A percentile compares a stretch with the other conserved stretches of the same genome.
Conservation (phyloP, 768 basidiomycete species). For the Leucosporidium creatinivorum region DNA sequence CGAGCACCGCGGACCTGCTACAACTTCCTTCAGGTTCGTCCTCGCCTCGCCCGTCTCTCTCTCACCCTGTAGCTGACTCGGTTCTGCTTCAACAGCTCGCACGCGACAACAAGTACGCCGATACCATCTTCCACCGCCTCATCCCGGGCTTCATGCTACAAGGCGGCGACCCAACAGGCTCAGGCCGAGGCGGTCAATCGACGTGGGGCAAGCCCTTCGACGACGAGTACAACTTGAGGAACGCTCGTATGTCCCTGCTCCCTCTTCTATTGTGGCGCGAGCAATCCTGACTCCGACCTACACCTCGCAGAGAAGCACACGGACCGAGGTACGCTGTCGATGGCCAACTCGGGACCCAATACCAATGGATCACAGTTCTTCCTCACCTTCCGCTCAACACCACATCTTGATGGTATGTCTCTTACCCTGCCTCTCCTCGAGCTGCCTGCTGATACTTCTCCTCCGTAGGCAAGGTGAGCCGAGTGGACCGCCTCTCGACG, state of each 20-base stretch:
- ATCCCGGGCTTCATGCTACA: slow-evolving; percentile 98
- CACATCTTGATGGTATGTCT: slow-evolving; percentile 63
- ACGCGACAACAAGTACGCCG: slow-evolving; percentile 77
- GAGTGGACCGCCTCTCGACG: too few species aligned
- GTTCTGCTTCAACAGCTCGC: slow-evolving; percentile 51
- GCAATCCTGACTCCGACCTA: background rate
- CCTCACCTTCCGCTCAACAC: slow-evolving; percentile 72
- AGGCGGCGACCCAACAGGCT: slow-evolving; percentile 95
- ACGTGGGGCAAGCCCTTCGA: slow-evolving; percentile 94
- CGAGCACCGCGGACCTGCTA: slow-evolving; percentile 98
- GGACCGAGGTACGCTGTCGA: slow-evolving; percentile 71
- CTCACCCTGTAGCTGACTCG: background rate
- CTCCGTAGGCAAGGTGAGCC: background rate
- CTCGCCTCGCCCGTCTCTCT: too few species aligned
- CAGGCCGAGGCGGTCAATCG: slow-evolving; percentile 84
- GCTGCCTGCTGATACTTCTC: background rate
- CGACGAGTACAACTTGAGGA: slow-evolving; percentile 83
- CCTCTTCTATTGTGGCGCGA: background rate
- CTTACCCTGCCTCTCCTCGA: background rate
- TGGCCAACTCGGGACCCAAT: slow-evolving; percentile 90
- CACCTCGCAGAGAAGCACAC: slow-evolving; percentile 41
- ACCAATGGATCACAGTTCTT: slow-evolving; percentile 91
- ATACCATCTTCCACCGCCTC: slow-evolving; percentile 81
- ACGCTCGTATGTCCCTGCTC: slow-evolving; percentile 57
- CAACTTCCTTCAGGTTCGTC: slow-evolving; percentile 68